Base-by-base conservation (phyloP, 139 green algal genomes). In the Volvox africanus region DNA sequence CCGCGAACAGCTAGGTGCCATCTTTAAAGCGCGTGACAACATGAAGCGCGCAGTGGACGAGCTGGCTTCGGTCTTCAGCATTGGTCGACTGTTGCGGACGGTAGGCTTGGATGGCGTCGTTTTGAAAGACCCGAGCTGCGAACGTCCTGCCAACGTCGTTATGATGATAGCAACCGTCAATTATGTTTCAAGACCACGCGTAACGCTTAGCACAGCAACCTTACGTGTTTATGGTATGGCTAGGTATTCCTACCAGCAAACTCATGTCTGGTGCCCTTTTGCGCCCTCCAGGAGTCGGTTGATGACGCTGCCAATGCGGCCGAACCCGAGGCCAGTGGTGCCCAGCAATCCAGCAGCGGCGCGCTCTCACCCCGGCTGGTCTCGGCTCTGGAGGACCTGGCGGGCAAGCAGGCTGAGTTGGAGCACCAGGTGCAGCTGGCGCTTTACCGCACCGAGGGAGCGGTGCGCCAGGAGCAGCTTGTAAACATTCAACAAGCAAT, bases 1-100 rank as follows among this genome's bases (percentile, higher is more conserved):
- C 35, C 83, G 69, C 24, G 90, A 93, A 67, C 80, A 90, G 61
- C 67, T 93, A 78, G 84, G 77, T 24, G 77, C 65, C 26, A 93
- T 93, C 77, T 93, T 93, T 73, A 73, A 88, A 33, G 90, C 90
- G n/a, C 90, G 90, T 17, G 62, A 62, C 11, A 85, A 93, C 77
- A 93, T 93, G 84, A 90, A 86, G 65, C 69, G 75, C 1, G 90
- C 90, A 5, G 61, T 93, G 61, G 77, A 90, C 65, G 82, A 91
- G 84, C 61, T 93, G 37, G 65, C 73, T 1, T 35, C 75, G 9
- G 90, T 93, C 14, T 93, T 93, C 75, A 44, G 61, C n/a, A 79
- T 82, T 0, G 89, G 89, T 21, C 81, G 80, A 30, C 37, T 92
- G 21, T 26, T 80, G n/a, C 69, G 68, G 1, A n/a, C 87, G 89